phyloP scores from a whole-genome alignment of 768 basidiomycete species.

The Mycena alexandri region DNA sequence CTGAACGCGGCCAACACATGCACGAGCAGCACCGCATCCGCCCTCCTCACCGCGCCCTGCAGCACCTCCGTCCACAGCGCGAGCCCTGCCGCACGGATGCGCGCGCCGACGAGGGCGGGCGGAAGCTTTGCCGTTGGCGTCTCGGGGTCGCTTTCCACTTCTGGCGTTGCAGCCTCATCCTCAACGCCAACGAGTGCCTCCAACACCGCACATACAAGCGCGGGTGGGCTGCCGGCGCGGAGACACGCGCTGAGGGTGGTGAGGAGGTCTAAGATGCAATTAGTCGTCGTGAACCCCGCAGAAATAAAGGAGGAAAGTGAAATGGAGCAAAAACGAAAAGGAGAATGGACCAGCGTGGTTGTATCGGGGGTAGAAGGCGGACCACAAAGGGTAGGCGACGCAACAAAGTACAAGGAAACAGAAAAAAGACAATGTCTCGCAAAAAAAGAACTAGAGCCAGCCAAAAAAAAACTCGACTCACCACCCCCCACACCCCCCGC shows the following conservation, averaged over 20 bases:
- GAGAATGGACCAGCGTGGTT: too few relatives aligned
- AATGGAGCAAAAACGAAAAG: too few relatives aligned
- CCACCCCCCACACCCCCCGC: slow-evolving; percentile 50
- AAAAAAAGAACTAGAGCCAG: background rate
- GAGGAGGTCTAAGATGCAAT: slow-evolving; percentile 55
- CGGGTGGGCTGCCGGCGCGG: slow-evolving; percentile 39
- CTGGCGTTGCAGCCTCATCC: slow-evolving; percentile 43
- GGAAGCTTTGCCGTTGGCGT: slow-evolving; percentile 1
- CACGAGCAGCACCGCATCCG: slow-evolving; percentile 47
- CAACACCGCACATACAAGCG: slow-evolving; percentile 60
- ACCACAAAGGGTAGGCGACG: too few relatives aligned
- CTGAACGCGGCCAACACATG: slow-evolving; percentile 67
- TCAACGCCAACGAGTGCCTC: slow-evolving; percentile 54
- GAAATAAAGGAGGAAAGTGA: too few relatives aligned
- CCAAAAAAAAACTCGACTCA: slow-evolving; percentile 8
- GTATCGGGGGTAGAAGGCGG: too few relatives aligned
- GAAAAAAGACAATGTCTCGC: background rate
- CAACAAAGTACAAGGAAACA: too few relatives aligned
- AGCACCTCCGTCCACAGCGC: slow-evolving; percentile 52
- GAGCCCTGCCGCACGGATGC: slow-evolving; percentile 38
- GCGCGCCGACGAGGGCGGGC: background rate
- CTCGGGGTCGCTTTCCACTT: too few relatives aligned
- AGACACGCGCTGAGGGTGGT: slow-evolving; percentile 51
- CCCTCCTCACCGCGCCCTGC: slow-evolving; percentile 44
- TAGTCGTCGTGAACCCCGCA: too few relatives aligned